Conservation (phyloP, 140 eudicot species). For the Erigeron philadelphicus region DNA sequence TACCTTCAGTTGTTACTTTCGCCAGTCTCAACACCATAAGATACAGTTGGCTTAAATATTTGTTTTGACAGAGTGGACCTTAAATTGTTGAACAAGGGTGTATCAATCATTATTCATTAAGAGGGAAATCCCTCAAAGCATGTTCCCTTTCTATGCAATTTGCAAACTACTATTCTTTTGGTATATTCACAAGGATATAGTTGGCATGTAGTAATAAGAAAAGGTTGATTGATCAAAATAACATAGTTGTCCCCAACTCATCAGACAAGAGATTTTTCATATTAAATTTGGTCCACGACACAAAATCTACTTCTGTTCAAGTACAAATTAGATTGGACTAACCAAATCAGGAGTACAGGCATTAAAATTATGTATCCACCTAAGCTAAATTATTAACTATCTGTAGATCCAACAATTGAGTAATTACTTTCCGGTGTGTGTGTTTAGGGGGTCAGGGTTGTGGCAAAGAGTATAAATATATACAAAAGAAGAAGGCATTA, state of each 20-base stretch:
- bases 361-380: no score
- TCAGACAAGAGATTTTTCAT: not conserved
- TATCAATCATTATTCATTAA: not conserved
- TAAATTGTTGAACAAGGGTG: not conserved
- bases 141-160: conserved; percentile 1
- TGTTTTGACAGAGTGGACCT: not conserved
- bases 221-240: not conserved
- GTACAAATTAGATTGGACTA: not conserved
- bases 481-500: no score
- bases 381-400: no score
- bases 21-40: not conserved
- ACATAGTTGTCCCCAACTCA: no score
- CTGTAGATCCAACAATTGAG: no score
- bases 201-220: not conserved
- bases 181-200: not conserved
- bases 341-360: not conserved
- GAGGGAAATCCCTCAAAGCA: not conserved
- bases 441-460: no score
- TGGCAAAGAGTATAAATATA: no score
- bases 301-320: not conserved
- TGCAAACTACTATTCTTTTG: not conserved
- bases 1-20: no score
- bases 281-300: not conserved
- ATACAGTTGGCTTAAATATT: not conserved
- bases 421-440: no score